phyloP scores from a whole-genome alignment of 345 rosid genomes.

The Angophora floribunda region DNA sequence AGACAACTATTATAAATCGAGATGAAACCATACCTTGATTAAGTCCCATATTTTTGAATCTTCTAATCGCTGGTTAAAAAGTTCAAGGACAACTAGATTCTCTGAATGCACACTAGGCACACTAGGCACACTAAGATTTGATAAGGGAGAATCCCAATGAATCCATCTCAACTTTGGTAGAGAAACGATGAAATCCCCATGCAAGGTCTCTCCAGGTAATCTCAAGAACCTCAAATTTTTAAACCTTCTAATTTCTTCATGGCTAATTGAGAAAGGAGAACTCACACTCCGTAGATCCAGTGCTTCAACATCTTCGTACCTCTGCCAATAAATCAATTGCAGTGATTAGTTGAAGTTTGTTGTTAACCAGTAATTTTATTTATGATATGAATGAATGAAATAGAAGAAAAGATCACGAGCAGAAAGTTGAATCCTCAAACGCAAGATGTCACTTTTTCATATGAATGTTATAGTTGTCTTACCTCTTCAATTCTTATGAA shows the following conservation, averaged over 20 bases:
- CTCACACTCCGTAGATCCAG: background rate
- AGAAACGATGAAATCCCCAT: no score
- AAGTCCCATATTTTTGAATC: background rate
- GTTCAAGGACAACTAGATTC: background rate
- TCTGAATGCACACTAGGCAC: no score
- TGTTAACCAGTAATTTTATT: no score
- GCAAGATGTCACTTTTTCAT: no score
- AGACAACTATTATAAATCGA: background rate
- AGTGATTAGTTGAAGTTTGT: background rate
- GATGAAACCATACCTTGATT: background rate
- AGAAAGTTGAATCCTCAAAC: background rate
- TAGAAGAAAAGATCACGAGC: no score
- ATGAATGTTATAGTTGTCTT: background rate
- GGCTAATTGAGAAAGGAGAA: no score
- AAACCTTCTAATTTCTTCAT: no score
- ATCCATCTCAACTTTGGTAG: no score
- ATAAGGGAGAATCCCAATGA: fast-evolving
- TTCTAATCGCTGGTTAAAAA: fast-evolving
- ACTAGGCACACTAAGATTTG: fast-evolving
- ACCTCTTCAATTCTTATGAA: background rate
- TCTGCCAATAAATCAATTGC: background rate
- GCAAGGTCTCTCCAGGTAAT: no score
- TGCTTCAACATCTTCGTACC: background rate
- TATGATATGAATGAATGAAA: no score
- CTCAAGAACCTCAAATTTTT: no score